Evolutionary conservation across 208 protist species (phyloP), one percentile per base, ranked within the genome.

Genomic region (Jaenimonas drosophilae): DNA sequence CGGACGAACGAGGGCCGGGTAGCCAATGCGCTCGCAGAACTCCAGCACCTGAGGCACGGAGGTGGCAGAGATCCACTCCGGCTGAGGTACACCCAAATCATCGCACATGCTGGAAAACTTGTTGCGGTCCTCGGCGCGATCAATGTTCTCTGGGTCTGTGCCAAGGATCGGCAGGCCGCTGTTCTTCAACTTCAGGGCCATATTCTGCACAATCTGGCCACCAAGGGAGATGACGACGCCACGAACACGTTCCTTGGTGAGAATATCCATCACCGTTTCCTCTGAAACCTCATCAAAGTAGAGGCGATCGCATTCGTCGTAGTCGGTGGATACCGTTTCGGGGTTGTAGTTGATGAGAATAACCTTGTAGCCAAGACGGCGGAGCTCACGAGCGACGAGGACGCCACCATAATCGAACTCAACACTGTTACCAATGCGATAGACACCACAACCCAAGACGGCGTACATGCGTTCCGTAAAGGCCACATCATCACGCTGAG

Each of bases 341-440:
- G 97, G 97, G 78, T 99, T 99, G 80, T 96, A 99, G 85, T 99
- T 99, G 63, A 99, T 95, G 70, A 99, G 94, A 54, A 98, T 96
- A 4, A 96, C 91, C 54, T 91, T 88, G 58, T 94, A 73, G 27
- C 94, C 96, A 17, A 98, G 66, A 20, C 78, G 73, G 24, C 87
- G 72, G 41, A 99, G 76, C 52, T 97, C 91, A 39, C 94, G 73
- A 14, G 96, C 76, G 49, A 96, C 94, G 32, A 82, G 74, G 20
- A 99, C 97, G 43, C 91, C 95, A 63, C 95, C 96, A 82, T 96
- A 99, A 71, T 99, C 96, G 63, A 99, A 98, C 76, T 99, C 96
- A 24, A 98, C 96, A 40, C 73, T 91, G 40, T 79, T 92, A 49
- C 97, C 97, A 69, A 99, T 99, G 53, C 97, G 79, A 62, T 99